A percentile compares a stretch with the other conserved stretches of the same genome.
Conservation (phyloP, 257 asterid species). For the Marsdenia floribunda region DNA sequence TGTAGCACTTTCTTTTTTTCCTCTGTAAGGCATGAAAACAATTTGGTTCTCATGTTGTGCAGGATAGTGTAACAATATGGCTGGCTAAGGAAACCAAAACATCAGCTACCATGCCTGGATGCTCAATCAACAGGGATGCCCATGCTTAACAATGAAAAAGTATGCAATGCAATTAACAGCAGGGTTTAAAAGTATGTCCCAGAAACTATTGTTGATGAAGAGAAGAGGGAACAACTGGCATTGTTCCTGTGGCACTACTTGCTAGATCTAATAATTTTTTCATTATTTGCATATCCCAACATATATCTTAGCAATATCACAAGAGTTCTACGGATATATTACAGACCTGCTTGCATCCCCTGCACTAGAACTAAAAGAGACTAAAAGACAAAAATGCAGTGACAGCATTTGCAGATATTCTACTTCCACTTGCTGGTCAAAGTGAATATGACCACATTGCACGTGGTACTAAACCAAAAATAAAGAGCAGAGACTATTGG, state of each 20-base stretch:
- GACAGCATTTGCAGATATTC: conserved; percentile 23
- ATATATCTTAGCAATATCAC: conserved; percentile 18
- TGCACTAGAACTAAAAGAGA: conserved; percentile 15
- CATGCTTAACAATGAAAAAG: background rate
- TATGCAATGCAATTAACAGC: too few species aligned
- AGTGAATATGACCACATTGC: conserved; percentile 7
- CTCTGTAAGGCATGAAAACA: background rate
- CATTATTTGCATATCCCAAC: background rate
- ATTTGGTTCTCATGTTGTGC: background rate
- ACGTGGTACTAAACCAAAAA: background rate
- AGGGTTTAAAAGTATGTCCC: too few species aligned
- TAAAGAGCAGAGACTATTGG: background rate
- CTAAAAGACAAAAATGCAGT: conserved; percentile 20
- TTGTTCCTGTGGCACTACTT: background rate
- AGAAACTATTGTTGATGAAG: background rate
- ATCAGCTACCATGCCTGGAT: background rate
- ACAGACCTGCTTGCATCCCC: conserved; percentile 27
- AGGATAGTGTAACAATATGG: background rate
- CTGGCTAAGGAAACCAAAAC: background rate
- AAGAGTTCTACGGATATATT: conserved; percentile 23
- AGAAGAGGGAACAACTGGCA: background rate
- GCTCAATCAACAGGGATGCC: background rate
- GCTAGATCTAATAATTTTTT: background rate
- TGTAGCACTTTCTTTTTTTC: background rate
- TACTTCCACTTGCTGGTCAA: conserved; percentile 22